Conservation (phyloP, 352 stramenopile genomes). For the Pythium plurisporium region DNA sequence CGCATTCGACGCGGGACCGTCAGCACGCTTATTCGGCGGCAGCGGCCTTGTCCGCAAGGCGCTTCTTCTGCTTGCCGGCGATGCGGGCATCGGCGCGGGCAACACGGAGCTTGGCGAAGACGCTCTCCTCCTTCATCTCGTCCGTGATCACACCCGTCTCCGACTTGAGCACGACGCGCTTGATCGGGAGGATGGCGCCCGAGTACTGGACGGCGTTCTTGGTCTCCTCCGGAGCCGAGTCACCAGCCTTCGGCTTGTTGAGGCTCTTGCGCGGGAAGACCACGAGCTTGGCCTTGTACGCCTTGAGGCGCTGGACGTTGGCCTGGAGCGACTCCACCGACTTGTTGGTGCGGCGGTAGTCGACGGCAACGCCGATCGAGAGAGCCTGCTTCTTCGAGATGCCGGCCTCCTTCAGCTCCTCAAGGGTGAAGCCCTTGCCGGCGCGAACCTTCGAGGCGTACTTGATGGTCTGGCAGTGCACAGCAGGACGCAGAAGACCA, state of each 20-base stretch:
- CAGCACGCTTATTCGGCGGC: slow-evolving; percentile 69
- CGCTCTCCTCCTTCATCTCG: slow-evolving; percentile 82
- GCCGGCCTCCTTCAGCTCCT: slow-evolving; percentile 98
- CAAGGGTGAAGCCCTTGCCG: slow-evolving; percentile 98
- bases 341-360: slow-evolving; percentile 98
- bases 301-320: slow-evolving; percentile 98
- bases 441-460: slow-evolving; percentile 98
- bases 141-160: slow-evolving; percentile 78
- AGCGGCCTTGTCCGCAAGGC: slow-evolving; percentile 82
- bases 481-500: slow-evolving; percentile 94
- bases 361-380: slow-evolving; percentile 98
- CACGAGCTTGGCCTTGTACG: slow-evolving; percentile 98
- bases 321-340: slow-evolving; percentile 93
- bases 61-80: slow-evolving; percentile 87
- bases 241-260: slow-evolving; percentile 94
- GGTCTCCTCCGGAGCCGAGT: slow-evolving; percentile 89
- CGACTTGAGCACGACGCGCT: slow-evolving; percentile 71
- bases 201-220: slow-evolving; percentile 91
- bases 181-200: slow-evolving; percentile 74
- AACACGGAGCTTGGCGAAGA: slow-evolving; percentile 80
- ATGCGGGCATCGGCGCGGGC: slow-evolving; percentile 84
- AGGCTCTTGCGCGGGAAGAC: slow-evolving; percentile 97
- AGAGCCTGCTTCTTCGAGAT: slow-evolving; percentile 94
- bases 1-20: slow-evolving; percentile 1
- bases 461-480: slow-evolving; percentile 98